Percentiles rank a stretch among this genome's conserved stretches.
phyloP scores from a whole-genome alignment of 2,329 filamentous ascomycete species.

The Coleophoma cylindrospora region DNA sequence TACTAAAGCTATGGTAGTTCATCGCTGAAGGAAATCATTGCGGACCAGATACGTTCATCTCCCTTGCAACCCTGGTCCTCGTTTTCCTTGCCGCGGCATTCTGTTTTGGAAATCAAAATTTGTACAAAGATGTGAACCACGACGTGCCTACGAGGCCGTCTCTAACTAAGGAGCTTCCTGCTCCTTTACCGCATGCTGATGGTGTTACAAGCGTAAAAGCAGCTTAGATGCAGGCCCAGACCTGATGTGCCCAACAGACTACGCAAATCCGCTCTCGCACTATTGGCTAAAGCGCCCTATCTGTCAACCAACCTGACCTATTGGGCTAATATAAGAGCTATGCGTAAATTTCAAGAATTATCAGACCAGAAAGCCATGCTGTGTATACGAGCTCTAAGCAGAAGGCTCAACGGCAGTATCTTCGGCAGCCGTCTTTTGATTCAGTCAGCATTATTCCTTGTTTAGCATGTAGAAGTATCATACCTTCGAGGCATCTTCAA shows the following conservation, averaged over 20 bases:
- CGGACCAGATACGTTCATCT: slow-evolving; percentile 13
- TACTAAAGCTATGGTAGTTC: slow-evolving; percentile 14
- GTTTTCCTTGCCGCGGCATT: no score
- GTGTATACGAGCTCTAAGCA: no score
- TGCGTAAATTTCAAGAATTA: no score
- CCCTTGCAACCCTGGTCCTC: slow-evolving; percentile 1
- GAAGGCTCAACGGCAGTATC: no score
- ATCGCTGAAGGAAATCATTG: slow-evolving; percentile 17
- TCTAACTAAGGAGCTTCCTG: slow-evolving; percentile 9
- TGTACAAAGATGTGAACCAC: slow-evolving; percentile 18
- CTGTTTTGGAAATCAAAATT: slow-evolving; percentile 16
- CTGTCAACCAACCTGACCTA: no score
- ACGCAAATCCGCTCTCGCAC: not conserved
- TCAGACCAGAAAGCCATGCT: no score
- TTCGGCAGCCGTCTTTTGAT: no score
- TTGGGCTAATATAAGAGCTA: no score
- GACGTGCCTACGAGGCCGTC: slow-evolving; percentile 12
- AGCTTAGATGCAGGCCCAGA: slow-evolving; percentile 12
- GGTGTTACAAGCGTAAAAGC: slow-evolving; percentile 22
- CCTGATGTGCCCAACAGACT: not conserved
- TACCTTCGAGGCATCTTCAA: not conserved
- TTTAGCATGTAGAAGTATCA: no score
- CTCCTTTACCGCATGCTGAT: slow-evolving; percentile 15
- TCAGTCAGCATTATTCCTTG: no score
- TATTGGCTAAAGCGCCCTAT: not conserved